These are phyloP conservation scores for Cladochytrium replicatum DNA, from an alignment of 192 early-diverging fungal genomes.

Conservation along the genomic window DNA sequence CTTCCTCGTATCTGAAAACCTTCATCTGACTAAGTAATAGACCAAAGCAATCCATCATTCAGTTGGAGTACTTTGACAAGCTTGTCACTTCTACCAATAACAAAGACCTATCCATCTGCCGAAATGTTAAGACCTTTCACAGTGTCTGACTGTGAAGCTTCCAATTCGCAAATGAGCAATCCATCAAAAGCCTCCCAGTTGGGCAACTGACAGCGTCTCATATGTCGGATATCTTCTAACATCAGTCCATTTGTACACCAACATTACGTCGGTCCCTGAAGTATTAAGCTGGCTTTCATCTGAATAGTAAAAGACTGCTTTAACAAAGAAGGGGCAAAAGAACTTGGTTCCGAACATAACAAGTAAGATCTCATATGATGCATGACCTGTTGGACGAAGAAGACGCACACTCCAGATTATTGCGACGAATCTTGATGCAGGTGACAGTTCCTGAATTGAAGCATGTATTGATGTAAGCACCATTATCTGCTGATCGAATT, in stretches of 20 bases:
- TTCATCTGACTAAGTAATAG: not conserved
- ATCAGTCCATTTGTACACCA: no score
- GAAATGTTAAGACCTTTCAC: conserved; percentile 53
- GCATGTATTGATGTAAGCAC: no score
- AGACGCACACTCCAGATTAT: conserved; percentile 48
- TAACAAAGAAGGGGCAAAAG: conserved; percentile 54
- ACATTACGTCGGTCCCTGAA: conserved; percentile 46
- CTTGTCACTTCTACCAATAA: conserved; percentile 50
- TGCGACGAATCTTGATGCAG: conserved; percentile 48
- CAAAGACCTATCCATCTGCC: conserved; percentile 38
- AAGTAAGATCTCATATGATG: conserved; percentile 49
- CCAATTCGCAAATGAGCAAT: conserved; percentile 45
- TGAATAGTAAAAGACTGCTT: conserved; percentile 43
- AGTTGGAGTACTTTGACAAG: conserved; percentile 34
- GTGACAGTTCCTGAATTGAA: conserved; percentile 41
- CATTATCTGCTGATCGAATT: no score
- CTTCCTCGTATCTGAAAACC: conserved; percentile 52
- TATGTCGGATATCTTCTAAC: no score
- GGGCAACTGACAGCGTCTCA: conserved; percentile 27
- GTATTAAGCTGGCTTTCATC: conserved; percentile 49
- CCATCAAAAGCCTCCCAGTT: conserved; percentile 58
- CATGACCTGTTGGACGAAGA: conserved; percentile 43
- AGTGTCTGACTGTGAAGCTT: conserved; percentile 46
- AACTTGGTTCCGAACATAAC: conserved; percentile 53
- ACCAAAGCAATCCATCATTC: conserved; percentile 10